Evolutionary conservation across 768 basidiomycete species (phyloP).

Genomic region (Tricholoma furcatifolium): DNA sequence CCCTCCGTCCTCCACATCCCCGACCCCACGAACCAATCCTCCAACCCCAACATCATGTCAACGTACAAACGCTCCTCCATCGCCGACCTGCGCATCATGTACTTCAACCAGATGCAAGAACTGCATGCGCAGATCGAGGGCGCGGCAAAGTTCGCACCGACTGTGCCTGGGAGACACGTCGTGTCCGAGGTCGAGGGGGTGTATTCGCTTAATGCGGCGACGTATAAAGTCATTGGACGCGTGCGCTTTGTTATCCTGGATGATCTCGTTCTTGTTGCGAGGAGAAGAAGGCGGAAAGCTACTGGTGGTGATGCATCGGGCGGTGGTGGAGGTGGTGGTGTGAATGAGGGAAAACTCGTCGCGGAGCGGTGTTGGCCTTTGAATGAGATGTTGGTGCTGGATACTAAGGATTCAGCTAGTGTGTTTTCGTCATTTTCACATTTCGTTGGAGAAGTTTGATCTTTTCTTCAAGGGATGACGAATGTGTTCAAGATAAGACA

Average conservation of each 20-base stretch:
- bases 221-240: constrained; percentile 86
- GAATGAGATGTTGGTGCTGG: constrained; percentile 91
- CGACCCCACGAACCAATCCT: constrained; percentile 66
- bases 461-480: constrained; percentile 57
- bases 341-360: constrained; percentile 74
- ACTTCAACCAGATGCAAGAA: constrained; percentile 91
- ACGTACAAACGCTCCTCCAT: constrained; percentile 80
- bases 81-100: constrained; percentile 92
- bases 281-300: constrained; percentile 66
- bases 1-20: constrained; percentile 91
- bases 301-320: constrained; percentile 31
- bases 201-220: constrained; percentile 86
- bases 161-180: constrained; percentile 88
- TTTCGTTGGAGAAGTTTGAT: neutral
- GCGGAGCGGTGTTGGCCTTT: constrained; percentile 94
- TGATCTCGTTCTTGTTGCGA: constrained; percentile 87
- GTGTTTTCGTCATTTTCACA: constrained; percentile 22
- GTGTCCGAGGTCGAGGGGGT: constrained; percentile 84
- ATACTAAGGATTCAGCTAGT: constrained; percentile 96
- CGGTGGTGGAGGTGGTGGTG: constrained; percentile 35
- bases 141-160: constrained; percentile 91
- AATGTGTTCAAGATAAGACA: constrained; percentile 96
- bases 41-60: constrained; percentile 35
- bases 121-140: constrained; percentile 91
- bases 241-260: constrained; percentile 91